Evolutionary conservation across 345 rosid genomes (phyloP), one percentile per base, ranked within the genome.

Genomic region (Brassica incana): DNA sequence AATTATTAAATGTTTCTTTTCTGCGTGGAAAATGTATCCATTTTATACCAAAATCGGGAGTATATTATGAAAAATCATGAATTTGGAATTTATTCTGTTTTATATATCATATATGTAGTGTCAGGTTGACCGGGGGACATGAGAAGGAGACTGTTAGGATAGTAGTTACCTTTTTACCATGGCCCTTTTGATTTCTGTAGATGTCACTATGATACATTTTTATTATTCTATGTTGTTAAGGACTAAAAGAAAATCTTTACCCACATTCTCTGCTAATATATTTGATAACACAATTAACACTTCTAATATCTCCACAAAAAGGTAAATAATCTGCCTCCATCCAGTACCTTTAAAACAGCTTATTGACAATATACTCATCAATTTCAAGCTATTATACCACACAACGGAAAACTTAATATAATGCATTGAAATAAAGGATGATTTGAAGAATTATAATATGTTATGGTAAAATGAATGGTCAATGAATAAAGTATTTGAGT

Each of bases 81-180:
- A 59, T 78, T 73, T 73, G 69, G 77, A 79, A 60, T 79, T 73
- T 79, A 60, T 73, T 67, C 1, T 32, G 60, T 61, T 48, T 61
- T 30, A 73, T 67, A 45, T 8, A 3, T 43, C 50, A 43, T 43
- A 43, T n/a, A 67, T 79, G 77, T 40, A 60, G 8, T 73, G 82
- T 79, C 82, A 73, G 70, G 78, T 79, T 73, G 78, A 61, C 78
- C 78, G 74, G 78, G 78, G 78, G 65, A 79, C 82, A 80, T 69
- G 65, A 68, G 70, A 68, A 50, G 50, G 71, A 68, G 16, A 79
- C 66, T 50, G 69, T 32, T 50, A n/a, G 78, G 69, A 73, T 67
- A 35, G 6, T 60, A 6, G 27, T 60, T 25, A 38, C 67, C 30
- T 58, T 67, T 56, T 36, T 36, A 36, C 8, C 1, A 36, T 36